Evolutionary conservation across 768 basidiomycete genomes (phyloP), one percentile per base, ranked within the genome.

Genomic region (Lactarius pseudohatsudake): DNA sequence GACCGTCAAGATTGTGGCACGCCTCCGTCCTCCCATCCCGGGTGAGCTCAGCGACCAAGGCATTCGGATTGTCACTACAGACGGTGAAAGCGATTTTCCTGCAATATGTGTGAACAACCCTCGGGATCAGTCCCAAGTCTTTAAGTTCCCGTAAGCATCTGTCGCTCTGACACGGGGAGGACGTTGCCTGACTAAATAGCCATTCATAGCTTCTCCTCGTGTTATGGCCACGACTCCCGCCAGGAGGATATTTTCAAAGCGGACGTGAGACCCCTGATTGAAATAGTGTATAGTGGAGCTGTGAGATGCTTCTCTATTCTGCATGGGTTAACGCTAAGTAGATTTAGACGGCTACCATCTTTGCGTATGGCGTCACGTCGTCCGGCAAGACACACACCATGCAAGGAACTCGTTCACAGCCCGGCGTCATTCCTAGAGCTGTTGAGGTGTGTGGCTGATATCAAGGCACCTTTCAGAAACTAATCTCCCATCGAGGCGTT

Each of bases 341-440:
- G 6, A 34, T 36, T 15, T 40, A 92, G 90, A 93, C 89, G 0
- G 87, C 92, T 4, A 94, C 92, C 11, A 86, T 95, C 18, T 94
- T 95, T 69, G 91, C 92, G 1, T 95, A 95, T 76, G 94, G 94
- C 8, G 92, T 94, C 15, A 95, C 92, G 11, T 93, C 91, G 1
- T 92, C 90, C 6, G 94, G 93, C 20, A 95, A 94, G 80, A 96
- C 93, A 0, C 86, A 94, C 75, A 96, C 94, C 0, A 96, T 96
- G 91, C 93, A 95, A 77, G 94, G 94, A 43, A 86, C 82, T 8
- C 81, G 77, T 43, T 57, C 80, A 1, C 82, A 91, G 38, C 91
- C 90, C n/a, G 94, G 94, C 0, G 88, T 96, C 62, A 95, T 95
- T 69, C 92, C 92, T 28, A 83, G 91, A 32, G 86, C 87, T 7